These are phyloP conservation scores for Lolium perenne DNA, from an alignment of 176 grass and related monocot species.

Conservation along the genomic window DNA sequence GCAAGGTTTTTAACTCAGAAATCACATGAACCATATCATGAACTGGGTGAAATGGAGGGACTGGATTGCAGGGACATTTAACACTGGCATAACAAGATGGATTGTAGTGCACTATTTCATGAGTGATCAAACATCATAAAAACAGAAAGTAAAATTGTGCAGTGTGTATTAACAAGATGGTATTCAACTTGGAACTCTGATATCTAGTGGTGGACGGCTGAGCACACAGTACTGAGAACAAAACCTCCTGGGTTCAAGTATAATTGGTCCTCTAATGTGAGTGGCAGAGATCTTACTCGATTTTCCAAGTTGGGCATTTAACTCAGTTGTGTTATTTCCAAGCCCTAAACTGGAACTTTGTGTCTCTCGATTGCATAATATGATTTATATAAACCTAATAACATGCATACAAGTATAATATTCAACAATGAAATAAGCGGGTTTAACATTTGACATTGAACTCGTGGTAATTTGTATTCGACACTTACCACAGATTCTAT, in stretches of 20 bases:
- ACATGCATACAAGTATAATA: constrained; percentile 28
- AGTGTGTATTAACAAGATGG: not conserved
- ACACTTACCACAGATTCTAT: constrained; percentile 21
- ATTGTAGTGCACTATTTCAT: not conserved
- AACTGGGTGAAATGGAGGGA: not conserved
- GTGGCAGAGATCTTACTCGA: not conserved
- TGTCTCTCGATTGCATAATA: constrained; percentile 6
- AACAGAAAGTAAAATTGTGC: not conserved
- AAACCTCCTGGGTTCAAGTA: not conserved
- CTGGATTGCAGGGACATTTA: not conserved
- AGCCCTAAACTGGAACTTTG: not conserved
- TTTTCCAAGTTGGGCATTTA: not conserved
- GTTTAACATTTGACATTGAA: not conserved
- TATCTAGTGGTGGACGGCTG: not conserved
- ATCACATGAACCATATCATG: constrained; percentile 7
- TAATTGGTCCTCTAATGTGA: not conserved
- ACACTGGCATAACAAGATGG: not conserved
- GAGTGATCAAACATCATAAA: not conserved
- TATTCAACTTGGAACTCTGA: not conserved
- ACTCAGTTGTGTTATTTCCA: not conserved
- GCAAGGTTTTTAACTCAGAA: not conserved
- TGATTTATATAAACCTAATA: not conserved
- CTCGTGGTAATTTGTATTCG: constrained; percentile 4
- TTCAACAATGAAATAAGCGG: constrained; percentile 19
- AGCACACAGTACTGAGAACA: not conserved